These are phyloP conservation scores for Tylopilus felleus DNA, from an alignment of 768 basidiomycete species.

Conservation along the genomic window DNA sequence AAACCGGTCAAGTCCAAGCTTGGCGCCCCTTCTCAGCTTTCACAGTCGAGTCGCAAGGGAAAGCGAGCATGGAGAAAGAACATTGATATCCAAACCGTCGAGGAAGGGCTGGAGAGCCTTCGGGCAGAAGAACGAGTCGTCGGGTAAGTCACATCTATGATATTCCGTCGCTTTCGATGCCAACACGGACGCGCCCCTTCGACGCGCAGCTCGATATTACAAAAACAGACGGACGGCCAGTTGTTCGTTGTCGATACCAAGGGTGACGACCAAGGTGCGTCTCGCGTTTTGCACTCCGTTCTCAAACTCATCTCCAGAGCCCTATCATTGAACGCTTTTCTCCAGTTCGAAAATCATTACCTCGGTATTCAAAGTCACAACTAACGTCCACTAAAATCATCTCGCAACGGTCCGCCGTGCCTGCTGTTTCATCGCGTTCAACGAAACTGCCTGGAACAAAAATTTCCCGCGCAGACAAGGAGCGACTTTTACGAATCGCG, in stretches of 20 bases:
- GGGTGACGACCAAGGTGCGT: conserved; percentile 69
- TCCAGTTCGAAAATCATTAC: conserved; percentile 57
- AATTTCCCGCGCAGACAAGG: conserved; percentile 68
- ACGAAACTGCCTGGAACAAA: conserved; percentile 29
- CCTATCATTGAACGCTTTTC: neutral
- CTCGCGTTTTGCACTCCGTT: no score
- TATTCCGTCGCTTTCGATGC: neutral
- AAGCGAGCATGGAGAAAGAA: conserved; percentile 94
- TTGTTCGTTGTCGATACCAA: conserved; percentile 78
- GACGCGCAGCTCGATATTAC: conserved; percentile 51
- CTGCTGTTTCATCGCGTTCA: conserved; percentile 68
- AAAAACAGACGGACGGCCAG: conserved; percentile 66
- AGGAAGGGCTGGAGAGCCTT: conserved; percentile 68
- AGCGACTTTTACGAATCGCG: conserved; percentile 69
- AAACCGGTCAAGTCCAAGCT: conserved; percentile 16
- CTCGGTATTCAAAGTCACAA: conserved; percentile 49
- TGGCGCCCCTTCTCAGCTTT: conserved; percentile 30
- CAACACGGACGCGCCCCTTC: neutral
- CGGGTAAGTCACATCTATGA: conserved; percentile 49
- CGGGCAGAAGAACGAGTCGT: conserved; percentile 77
- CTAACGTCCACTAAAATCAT: conserved; percentile 78
- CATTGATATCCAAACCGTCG: conserved; percentile 78
- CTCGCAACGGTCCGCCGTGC: conserved; percentile 81
- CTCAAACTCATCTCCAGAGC: no score
- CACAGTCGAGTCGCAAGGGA: conserved; percentile 80